phyloP scores from a whole-genome alignment of 805 yeast genomes.

The Wilhelminamyces savonicus region DNA sequence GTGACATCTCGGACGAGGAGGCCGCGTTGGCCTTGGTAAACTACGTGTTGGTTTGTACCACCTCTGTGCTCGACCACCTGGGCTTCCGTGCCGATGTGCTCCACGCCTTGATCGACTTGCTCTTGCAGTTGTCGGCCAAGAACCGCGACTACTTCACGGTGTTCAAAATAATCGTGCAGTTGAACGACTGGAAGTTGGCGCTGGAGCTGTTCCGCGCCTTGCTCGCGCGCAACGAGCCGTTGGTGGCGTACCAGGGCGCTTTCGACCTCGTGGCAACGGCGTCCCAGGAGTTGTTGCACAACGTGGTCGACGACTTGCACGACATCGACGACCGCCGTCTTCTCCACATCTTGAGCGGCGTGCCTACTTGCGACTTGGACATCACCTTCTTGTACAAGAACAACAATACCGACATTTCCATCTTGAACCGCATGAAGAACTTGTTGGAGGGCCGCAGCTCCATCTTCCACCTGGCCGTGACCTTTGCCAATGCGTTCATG shows the following conservation, averaged over 20 bases:
- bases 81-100: constrained; percentile 11
- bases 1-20: constrained; percentile 40
- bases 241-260: constrained; percentile 86
- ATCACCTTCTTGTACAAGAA: constrained; percentile 82
- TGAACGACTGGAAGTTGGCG: constrained; percentile 73
- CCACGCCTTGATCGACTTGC: constrained; percentile 52
- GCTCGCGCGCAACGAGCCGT: constrained; percentile 41
- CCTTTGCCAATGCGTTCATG: constrained; percentile 90
- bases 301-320: constrained; percentile 30
- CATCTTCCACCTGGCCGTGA: constrained; percentile 91
- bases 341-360: constrained; percentile 73
- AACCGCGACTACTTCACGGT: constrained; percentile 78
- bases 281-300: constrained; percentile 76
- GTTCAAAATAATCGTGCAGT: constrained; percentile 80
- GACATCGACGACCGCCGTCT: constrained; percentile 35
- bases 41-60: constrained; percentile 71
- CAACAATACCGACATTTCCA: constrained; percentile 78
- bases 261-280: constrained; percentile 91
- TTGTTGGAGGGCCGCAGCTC: constrained; percentile 88
- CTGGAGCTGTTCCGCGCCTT: constrained; percentile 59
- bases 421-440: constrained; percentile 75
- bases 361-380: constrained; percentile 90
- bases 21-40: constrained; percentile 50
- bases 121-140: constrained; percentile 40
- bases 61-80: constrained; percentile 37